Percentiles rank a stretch among this genome's conserved stretches.
These are phyloP conservation scores for Meira miltonrushii DNA, from an alignment of 1,284 basidiomycete genomes.

Conservation along the genomic window DNA sequence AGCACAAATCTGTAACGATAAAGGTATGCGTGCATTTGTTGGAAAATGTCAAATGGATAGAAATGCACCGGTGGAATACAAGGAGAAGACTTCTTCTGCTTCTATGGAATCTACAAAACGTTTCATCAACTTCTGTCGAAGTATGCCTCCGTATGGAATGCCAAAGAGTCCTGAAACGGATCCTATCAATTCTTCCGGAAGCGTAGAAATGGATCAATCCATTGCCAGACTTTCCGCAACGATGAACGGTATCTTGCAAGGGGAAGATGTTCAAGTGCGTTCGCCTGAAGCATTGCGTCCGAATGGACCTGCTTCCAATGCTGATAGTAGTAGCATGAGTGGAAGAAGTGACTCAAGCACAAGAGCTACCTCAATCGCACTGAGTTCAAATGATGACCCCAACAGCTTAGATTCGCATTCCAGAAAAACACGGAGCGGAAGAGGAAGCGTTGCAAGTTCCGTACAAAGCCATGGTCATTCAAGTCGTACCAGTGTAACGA, in stretches of 20 bases:
- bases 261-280: conserved; percentile 3
- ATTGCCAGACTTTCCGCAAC: conserved; percentile 37
- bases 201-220: conserved; percentile 41
- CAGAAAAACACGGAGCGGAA: background rate
- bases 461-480: no score
- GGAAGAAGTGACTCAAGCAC: no score
- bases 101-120: conserved; percentile 44
- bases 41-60: conserved; percentile 93
- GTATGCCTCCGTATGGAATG: conserved; percentile 3
- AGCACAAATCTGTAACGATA: conserved; percentile 66
- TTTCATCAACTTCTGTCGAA: conserved; percentile 30
- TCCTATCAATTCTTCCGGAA: conserved; percentile 13
- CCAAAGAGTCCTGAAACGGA: background rate
- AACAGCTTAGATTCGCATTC: background rate
- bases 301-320: no score
- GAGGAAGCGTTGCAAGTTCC: no score
- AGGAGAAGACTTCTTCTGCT: conserved; percentile 57
- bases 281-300: no score
- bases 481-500: background rate
- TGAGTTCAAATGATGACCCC: no score
- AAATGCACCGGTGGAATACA: conserved; percentile 66
- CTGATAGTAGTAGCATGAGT: no score
- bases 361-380: no score
- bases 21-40: conserved; percentile 79
- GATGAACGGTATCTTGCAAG: conserved; percentile 35